Evolutionary conservation across 768 basidiomycete species (phyloP).

Genomic region (Serpula lacrymans): DNA sequence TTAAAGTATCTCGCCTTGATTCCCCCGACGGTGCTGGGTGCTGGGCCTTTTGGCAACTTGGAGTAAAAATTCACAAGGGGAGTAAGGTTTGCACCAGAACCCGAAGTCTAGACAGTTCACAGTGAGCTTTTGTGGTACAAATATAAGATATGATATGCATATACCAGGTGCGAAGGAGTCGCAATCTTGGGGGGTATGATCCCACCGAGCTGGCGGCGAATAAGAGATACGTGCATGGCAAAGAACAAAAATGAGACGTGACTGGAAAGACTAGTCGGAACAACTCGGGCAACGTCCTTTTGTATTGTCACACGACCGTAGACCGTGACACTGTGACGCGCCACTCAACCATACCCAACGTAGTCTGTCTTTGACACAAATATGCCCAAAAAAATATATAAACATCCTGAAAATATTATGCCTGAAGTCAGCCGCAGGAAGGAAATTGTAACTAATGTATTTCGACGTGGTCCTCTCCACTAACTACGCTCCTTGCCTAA

Average conservation of each 20-base stretch:
- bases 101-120: constrained; percentile 56
- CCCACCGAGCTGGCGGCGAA: constrained; percentile 79
- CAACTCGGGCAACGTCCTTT: constrained; percentile 16
- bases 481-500: no score
- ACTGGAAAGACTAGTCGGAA: no score
- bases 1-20: constrained; percentile 81
- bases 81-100: constrained; percentile 74
- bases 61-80: constrained; percentile 95
- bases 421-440: no score
- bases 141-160: constrained; percentile 21
- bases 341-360: no score
- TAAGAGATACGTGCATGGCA: constrained; percentile 78
- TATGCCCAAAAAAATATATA: no score
- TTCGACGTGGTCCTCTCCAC: no score
- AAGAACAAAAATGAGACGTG: constrained; percentile 6
- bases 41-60: constrained; percentile 88
- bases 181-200: constrained; percentile 96
- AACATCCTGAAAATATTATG: no score
- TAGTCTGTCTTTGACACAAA: no score
- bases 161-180: constrained; percentile 82
- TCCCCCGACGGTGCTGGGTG: constrained; percentile 57
- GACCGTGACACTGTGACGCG: no score
- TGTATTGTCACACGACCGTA: no score
- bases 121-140: neutral
- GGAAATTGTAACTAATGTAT: no score